Base-by-base conservation (phyloP, 2,329 filamentous ascomycete species). In the Scedosporium aurantiacum region DNA sequence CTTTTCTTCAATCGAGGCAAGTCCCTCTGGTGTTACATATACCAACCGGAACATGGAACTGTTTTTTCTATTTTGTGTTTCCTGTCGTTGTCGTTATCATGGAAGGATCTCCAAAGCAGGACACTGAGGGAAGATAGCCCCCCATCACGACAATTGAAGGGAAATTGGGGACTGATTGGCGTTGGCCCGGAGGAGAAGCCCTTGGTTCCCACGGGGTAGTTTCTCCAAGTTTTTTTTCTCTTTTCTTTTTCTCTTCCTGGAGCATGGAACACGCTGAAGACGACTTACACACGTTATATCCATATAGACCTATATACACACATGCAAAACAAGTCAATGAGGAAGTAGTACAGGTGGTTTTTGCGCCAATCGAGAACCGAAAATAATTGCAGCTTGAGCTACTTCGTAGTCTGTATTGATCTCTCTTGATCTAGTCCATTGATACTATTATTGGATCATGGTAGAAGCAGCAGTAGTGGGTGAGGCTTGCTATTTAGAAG, bases 261-360 rank as follows among this genome's bases (percentile, higher is more conserved):
- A 14, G 40, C 41, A 32, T 43, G 45, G 21, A 43, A 37, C 16
- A 32, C 18, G 6, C 25, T 43, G 28, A 32, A 32, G 18, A 47
- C 57, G 32, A 59, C 45, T 27, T 59, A 47, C 57, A 59, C 25
- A 28, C 23, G 21, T 47, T 40, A n/a, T 32, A 47, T 59, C 41
- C 45, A 59, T 59, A 59, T 56, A 45, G 59, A 41, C 59, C 47
- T 54, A 40, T 50, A 43, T 55, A 60, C 50, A 54, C 23, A 54
- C 50, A 54, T 54, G 23, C 50, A 23, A 54, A 54, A 14, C 18
- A 23, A 21, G 23, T 23, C 23, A 27, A 54, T 23, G 50, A 54
- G 12, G 43, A 47, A n/a, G n/a, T n/a, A 21, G 43, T n/a, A 21
- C 6, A n/a, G 23, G 50, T 23, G 50, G 18, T 14, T 18, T 27